Evolutionary conservation across 2,329 filamentous ascomycete species (phyloP).

Genomic region (Aspergillus tamarii): DNA sequence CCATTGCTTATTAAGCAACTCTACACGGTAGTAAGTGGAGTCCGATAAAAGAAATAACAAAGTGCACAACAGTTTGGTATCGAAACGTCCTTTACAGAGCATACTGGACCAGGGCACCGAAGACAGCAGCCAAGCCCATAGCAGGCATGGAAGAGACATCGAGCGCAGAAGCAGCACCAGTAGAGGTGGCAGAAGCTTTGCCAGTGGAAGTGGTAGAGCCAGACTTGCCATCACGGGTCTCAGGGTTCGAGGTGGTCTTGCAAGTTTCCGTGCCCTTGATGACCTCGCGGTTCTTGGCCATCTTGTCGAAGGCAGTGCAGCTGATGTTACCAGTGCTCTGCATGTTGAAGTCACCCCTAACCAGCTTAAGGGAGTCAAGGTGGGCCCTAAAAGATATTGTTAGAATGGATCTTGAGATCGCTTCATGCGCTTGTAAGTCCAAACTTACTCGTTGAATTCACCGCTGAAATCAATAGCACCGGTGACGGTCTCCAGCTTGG

Average conservation of each 20-base stretch:
- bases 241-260: constrained; percentile 42
- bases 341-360: constrained; percentile 73
- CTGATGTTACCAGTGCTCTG: constrained; percentile 66
- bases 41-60: constrained; percentile 32
- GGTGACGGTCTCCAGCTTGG: constrained; percentile 67
- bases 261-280: constrained; percentile 55
- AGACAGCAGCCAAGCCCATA: constrained; percentile 47
- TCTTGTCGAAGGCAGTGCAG: constrained; percentile 59
- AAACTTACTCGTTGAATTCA: constrained; percentile 78
- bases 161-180: constrained; percentile 42
- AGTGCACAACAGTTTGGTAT: constrained; percentile 31
- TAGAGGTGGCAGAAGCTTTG: constrained; percentile 33
- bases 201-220: constrained; percentile 32
- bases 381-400: constrained; percentile 59
- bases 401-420: constrained; percentile 37
- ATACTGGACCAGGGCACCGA: constrained; percentile 51
- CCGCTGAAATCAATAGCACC: constrained; percentile 86
- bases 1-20: constrained; percentile 42
- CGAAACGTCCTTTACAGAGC: constrained; percentile 48
- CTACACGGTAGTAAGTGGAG: constrained; percentile 35
- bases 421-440: not conserved
- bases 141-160: constrained; percentile 40
- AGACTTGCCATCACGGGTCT: constrained; percentile 36
- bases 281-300: constrained; percentile 39
- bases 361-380: constrained; percentile 68